phyloP scores from a whole-genome alignment of 139 green algal species.

The Chara braunii region DNA sequence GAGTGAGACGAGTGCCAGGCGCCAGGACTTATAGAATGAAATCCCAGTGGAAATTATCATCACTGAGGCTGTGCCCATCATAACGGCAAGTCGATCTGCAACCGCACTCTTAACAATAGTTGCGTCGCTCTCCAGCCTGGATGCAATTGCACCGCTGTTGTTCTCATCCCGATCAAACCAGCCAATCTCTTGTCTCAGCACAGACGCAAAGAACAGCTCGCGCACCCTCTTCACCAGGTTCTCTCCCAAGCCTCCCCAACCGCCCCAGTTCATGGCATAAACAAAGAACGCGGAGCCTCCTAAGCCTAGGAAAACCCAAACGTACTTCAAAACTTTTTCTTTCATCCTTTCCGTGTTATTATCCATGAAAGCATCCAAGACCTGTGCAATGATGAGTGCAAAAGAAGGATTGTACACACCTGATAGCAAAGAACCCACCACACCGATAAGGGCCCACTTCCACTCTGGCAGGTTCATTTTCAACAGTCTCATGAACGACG shows the following conservation, averaged over 20 bases:
- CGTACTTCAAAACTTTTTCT: slow-evolving; percentile 7
- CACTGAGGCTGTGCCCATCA: slow-evolving; percentile 49
- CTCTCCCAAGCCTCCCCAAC: neutral
- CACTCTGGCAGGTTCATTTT: slow-evolving; percentile 2
- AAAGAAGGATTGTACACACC: too few relatives aligned
- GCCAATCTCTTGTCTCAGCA: neutral
- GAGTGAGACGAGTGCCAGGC: slow-evolving; percentile 65
- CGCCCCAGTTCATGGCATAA: slow-evolving; percentile 12
- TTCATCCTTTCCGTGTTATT: slow-evolving; percentile 19
- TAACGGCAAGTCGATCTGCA: neutral
- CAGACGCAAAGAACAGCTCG: neutral
- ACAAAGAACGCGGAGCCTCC: slow-evolving; percentile 2
- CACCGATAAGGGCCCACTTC: too few relatives aligned
- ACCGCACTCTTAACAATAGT: slow-evolving; percentile 12
- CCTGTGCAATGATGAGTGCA: too few relatives aligned
- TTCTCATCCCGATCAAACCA: neutral
- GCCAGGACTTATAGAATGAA: slow-evolving; percentile 52
- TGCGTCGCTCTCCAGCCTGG: slow-evolving; percentile 3
- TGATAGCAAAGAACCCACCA: too few relatives aligned
- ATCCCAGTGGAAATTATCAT: slow-evolving; percentile 51
- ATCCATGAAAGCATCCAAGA: too few relatives aligned
- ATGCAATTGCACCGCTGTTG: neutral
- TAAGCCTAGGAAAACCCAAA: slow-evolving; percentile 10
- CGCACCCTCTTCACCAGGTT: neutral
- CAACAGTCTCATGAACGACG: neutral